These are phyloP conservation scores for Solanum paucissectum DNA, from an alignment of 257 asterid genomes.

Conservation along the genomic window DNA sequence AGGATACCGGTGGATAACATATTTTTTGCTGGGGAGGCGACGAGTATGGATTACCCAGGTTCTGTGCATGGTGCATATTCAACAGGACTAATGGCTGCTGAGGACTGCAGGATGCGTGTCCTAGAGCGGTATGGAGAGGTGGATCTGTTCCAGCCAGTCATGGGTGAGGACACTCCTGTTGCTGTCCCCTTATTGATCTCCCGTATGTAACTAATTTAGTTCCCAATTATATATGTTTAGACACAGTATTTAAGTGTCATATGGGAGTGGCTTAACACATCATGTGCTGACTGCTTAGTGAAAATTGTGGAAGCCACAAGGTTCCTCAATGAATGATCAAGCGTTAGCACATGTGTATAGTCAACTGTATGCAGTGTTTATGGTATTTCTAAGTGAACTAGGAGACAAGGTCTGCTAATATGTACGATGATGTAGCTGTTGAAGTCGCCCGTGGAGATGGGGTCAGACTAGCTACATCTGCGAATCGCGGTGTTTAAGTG, in stretches of 20 bases:
- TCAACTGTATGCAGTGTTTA: neutral
- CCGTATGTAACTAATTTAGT: slow-evolving; percentile 25
- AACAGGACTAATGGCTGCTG: slow-evolving; percentile 83
- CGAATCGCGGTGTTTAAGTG: neutral
- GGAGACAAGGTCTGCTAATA: neutral
- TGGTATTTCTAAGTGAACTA: neutral
- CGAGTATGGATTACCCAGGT: slow-evolving; percentile 72
- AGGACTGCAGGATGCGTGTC: slow-evolving; percentile 86
- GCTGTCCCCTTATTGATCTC: slow-evolving; percentile 66
- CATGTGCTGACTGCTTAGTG: slow-evolving; percentile 38
- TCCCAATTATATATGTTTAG: neutral
- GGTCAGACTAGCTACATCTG: neutral
- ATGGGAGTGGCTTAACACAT: neutral
- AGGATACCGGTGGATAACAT: slow-evolving; percentile 78
- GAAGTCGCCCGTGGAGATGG: neutral
- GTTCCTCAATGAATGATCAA: slow-evolving; percentile 47
- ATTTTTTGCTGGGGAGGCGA: slow-evolving; percentile 91
- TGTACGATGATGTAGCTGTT: neutral
- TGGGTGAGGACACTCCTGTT: slow-evolving; percentile 53
- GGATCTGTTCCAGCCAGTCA: slow-evolving; percentile 63
- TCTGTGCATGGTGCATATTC: slow-evolving; percentile 89
- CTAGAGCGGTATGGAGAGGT: slow-evolving; percentile 71
- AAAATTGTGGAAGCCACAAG: slow-evolving; percentile 25
- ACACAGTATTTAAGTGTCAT: neutral
- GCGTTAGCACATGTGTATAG: slow-evolving; percentile 13